These are phyloP conservation scores for Cyberlindnera galapagoensis DNA, from an alignment of 805 yeast species.

Conservation along the genomic window DNA sequence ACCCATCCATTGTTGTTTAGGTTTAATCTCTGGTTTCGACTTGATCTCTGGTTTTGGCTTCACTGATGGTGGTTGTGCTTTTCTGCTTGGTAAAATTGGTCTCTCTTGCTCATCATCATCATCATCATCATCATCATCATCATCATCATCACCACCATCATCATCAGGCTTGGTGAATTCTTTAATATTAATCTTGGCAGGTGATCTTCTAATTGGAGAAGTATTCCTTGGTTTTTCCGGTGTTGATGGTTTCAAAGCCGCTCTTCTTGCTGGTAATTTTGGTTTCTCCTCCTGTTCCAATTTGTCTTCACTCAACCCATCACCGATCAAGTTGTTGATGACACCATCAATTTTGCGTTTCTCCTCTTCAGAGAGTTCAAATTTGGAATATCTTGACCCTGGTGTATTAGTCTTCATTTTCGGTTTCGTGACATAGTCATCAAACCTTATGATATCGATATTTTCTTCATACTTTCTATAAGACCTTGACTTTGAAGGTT, in stretches of 20 bases:
- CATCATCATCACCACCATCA: too few species aligned
- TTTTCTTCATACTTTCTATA: conserved; percentile 11
- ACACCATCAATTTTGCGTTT: conserved; percentile 16
- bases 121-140: neutral
- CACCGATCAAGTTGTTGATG: conserved; percentile 12
- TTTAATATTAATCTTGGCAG: conserved; percentile 13
- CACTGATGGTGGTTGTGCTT: neutral
- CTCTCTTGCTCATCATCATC: conserved; percentile 1
- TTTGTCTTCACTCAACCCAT: neutral
- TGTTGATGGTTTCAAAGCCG: neutral
- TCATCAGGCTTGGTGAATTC: conserved; percentile 1
- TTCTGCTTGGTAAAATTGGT: conserved; percentile 6
- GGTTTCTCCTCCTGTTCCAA: neutral
- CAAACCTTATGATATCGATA: conserved; percentile 21
- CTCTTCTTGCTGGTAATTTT: conserved; percentile 2
- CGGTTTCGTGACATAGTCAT: conserved; percentile 15
- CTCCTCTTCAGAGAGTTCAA: conserved; percentile 16
- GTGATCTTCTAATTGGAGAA: conserved; percentile 16
- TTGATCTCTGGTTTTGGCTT: neutral
- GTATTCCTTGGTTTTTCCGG: neutral
- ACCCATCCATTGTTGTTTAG: conserved; percentile 9
- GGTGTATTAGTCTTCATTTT: conserved; percentile 1
- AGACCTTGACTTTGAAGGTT: conserved; percentile 2
- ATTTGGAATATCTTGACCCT: conserved; percentile 15
- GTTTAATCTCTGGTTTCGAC: conserved; percentile 5